phyloP scores from a whole-genome alignment of 2,329 filamentous ascomycete species.

The Penicillium sp. region DNA sequence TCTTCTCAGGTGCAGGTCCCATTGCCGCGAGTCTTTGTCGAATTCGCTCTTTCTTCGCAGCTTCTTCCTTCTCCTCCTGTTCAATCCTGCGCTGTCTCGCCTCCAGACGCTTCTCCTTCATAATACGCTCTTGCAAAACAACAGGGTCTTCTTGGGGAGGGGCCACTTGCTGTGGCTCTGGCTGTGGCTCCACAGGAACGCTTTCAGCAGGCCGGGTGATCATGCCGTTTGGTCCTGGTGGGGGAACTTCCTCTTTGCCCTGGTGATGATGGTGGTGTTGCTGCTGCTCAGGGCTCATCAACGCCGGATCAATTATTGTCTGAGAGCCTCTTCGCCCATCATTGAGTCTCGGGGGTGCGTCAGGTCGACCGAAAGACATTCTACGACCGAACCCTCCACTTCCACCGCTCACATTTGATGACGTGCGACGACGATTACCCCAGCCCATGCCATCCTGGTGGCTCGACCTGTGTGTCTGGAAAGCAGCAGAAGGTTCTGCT shows the following conservation, averaged over 20 bases:
- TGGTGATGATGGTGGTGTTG: conserved; percentile 20
- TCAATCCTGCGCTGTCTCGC: conserved; percentile 57
- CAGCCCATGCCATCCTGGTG: conserved; percentile 67
- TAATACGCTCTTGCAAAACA: conserved; percentile 60
- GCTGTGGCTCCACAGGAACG: conserved; percentile 25
- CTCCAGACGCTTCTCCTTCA: conserved; percentile 61
- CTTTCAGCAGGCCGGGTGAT: conserved; percentile 31
- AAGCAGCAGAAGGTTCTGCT: conserved; percentile 81
- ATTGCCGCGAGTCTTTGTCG: conserved; percentile 58
- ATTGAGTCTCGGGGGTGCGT: conserved; percentile 41
- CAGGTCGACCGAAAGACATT: conserved; percentile 57
- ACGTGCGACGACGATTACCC: conserved; percentile 74
- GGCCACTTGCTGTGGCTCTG: conserved; percentile 21
- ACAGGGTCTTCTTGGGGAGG: conserved; percentile 44
- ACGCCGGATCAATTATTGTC: conserved; percentile 35
- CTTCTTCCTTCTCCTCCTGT: conserved; percentile 59
- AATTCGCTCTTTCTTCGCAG: conserved; percentile 60
- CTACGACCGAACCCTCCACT: conserved; percentile 71
- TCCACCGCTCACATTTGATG: conserved; percentile 87
- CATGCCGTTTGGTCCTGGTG: conserved; percentile 29
- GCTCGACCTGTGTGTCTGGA: conserved; percentile 74
- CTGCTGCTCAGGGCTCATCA: conserved; percentile 29
- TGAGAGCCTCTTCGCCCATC: conserved; percentile 45
- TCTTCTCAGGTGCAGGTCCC: conserved; percentile 47
- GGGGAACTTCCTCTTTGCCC: conserved; percentile 23